Percentiles rank a stretch among this genome's conserved stretches.
phyloP scores from a whole-genome alignment of 2,329 filamentous ascomycete genomes.

The Verticillium nubilum region DNA sequence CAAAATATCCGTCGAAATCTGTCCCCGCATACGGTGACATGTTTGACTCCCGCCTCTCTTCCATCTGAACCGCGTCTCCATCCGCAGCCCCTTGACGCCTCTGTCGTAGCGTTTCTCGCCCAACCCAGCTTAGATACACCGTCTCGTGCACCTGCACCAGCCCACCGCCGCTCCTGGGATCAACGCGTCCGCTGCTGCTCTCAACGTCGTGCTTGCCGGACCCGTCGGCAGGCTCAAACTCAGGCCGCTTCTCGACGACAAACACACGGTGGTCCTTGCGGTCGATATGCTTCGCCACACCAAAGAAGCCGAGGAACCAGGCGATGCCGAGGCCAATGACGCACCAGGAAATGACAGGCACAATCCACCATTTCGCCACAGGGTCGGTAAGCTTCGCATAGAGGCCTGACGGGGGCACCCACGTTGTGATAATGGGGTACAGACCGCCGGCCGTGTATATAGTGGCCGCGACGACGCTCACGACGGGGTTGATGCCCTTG shows the following conservation, averaged over 20 bases:
- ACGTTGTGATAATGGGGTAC: constrained; percentile 24
- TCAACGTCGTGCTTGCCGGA: constrained; percentile 11
- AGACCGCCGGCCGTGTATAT: constrained; percentile 25
- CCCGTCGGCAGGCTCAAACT: constrained; percentile 23
- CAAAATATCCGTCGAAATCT: constrained; percentile 8
- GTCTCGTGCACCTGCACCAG: constrained; percentile 30
- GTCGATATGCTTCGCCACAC: constrained; percentile 20
- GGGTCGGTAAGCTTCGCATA: not conserved
- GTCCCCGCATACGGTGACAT: constrained; percentile 8
- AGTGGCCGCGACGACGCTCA: constrained; percentile 23
- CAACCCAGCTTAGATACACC: constrained; percentile 28
- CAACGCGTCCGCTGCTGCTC: constrained; percentile 4
- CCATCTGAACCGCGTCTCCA: constrained; percentile 2
- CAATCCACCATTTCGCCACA: constrained; percentile 20
- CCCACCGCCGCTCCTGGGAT: constrained; percentile 12
- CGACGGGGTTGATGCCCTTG: constrained; percentile 19
- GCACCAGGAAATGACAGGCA: constrained; percentile 23
- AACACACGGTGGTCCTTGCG: constrained; percentile 24
- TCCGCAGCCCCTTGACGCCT: not conserved
- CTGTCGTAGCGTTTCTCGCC: constrained; percentile 17
- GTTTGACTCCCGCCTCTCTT: not conserved
- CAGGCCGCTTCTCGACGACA: constrained; percentile 25
- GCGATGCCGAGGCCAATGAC: constrained; percentile 20
- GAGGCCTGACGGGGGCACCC: constrained; percentile 20
- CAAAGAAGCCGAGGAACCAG: constrained; percentile 29